Base-by-base conservation (phyloP, 371 early-diverging fungal genomes). In the Zancudomyces culisetae region DNA sequence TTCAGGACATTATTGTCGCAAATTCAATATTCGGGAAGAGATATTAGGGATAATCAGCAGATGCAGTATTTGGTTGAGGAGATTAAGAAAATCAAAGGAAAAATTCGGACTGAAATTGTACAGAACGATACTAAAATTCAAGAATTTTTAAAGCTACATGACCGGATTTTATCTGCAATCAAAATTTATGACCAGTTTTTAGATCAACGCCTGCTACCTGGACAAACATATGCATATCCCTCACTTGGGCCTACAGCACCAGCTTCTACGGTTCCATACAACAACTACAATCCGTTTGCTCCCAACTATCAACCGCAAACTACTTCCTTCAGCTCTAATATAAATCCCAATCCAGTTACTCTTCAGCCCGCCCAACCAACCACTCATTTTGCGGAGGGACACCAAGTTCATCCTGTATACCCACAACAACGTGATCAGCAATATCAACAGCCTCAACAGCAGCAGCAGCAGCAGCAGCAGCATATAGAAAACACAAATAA, bases 161-260 rank as follows among this genome's bases (percentile, higher is more conserved):
- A 79, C 27, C 83, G 85, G 58, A 63, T 90, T 29, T 70, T 79
- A 39, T 72, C 71, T 15, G 85, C 86, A 21, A 73, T 84, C 20
- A 80, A 74, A 57, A 70, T 79, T 24, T 90, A 90, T 50, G 90
- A 90, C 60, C 75, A 71, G 45, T 57, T 90, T 4, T 43, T 70
- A 39, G 67, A 66, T 54, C 66, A 66, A 52, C 55, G 64, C 20
- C 48, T 70, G 52, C 30, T 30, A 43, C 18, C 12, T 12, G 27
- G 24, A 22, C 21, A 49, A 49, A 4, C 45, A n/a, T 43, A 22
- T 43, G 45, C n/a, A n/a, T n/a, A n/a, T n/a, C n/a, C n/a, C n/a
- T n/a, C n/a, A n/a, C n/a, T n/a, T n/a, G n/a, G n/a, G n/a, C n/a
- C n/a, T n/a, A n/a, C n/a, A n/a, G n/a, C n/a, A n/a, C n/a, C n/a